Conservation (phyloP, 2,329 filamentous ascomycete genomes). For the Colletotrichum acutatum region DNA sequence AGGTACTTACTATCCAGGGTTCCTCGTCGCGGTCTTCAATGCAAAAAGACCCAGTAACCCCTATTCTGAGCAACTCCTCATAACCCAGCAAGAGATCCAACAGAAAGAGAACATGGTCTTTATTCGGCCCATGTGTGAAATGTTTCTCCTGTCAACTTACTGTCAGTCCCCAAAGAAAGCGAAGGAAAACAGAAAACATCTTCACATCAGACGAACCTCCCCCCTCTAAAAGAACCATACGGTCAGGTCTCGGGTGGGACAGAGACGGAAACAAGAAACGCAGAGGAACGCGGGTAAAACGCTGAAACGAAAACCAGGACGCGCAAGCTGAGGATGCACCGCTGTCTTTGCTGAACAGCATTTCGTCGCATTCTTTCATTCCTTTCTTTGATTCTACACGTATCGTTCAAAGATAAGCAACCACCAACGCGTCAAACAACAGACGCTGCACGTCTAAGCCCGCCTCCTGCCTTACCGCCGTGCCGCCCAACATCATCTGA, state of each 20-base stretch:
- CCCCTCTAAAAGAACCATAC: no score
- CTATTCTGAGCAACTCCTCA: neutral
- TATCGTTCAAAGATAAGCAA: neutral
- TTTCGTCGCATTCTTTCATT: neutral
- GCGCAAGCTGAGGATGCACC: neutral
- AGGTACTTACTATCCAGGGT: neutral
- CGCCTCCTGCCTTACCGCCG: neutral
- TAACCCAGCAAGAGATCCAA: neutral
- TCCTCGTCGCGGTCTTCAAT: constrained; percentile 13
- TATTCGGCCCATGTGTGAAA: neutral
- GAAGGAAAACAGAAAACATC: neutral
- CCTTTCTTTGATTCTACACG: neutral
- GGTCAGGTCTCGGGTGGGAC: no score
- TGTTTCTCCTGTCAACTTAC: neutral
- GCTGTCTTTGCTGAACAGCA: neutral
- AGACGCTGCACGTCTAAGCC: neutral
- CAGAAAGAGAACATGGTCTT: neutral
- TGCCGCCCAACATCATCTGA: no score
- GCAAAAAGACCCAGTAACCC: neutral
- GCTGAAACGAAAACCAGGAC: neutral
- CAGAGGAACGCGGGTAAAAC: no score
- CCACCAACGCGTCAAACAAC: neutral
- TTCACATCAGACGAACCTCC: constrained; percentile 9
- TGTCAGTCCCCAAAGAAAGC: neutral
- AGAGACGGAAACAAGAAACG: neutral